Evolutionary conservation across 192 early-diverging fungal species (phyloP), one percentile per base, ranked within the genome.

Genomic region (Chytriomyces sp.): DNA sequence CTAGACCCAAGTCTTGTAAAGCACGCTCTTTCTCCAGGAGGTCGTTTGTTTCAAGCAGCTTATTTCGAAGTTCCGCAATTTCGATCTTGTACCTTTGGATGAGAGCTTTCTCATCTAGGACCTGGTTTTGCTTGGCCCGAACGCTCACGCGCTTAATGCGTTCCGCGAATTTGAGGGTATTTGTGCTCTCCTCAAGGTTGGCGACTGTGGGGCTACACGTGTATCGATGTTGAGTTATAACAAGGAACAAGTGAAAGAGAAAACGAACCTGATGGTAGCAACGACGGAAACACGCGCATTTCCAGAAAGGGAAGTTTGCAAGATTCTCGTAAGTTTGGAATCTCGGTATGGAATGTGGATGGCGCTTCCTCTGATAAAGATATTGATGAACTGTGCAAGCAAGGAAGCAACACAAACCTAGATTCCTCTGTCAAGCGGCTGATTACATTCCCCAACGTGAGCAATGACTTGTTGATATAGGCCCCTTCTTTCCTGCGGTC

Each of bases 281-380:
- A 99, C 93, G 10, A 99, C 94, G 7, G 91, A 87, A 0, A 95
- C 92, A 17, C 89, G 85, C 0, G 96, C 93, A 71, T 92, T 94
- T 39, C 97, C 97, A 5, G 91, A 91, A 4, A 99, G 82, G 0
- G 97, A 95, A 4, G 91, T 85, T 76, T 98, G 95, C 25, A 99
- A 75, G 30, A 99, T 93, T 26, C 97, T 84, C 2, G 97, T 99
- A 44, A 99, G 77, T 68, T 98, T 98, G 0, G 96, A 98, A 74
- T 99, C 97, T 37, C 97, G 92, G 79, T 92, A 99, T 0, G 97
- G 97, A 56, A 99, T 93, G 79, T 98, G 96, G 1, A 85, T 87
- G 26, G 75, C 30, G 26, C 39, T 73, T 33, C 28, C n/a, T 8
- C 33, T 57, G 52, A 36, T 25, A 0, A 8, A 40, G 33, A 22